phyloP scores from a whole-genome alignment of 768 basidiomycete genomes.

The Solioccasus polychromus region DNA sequence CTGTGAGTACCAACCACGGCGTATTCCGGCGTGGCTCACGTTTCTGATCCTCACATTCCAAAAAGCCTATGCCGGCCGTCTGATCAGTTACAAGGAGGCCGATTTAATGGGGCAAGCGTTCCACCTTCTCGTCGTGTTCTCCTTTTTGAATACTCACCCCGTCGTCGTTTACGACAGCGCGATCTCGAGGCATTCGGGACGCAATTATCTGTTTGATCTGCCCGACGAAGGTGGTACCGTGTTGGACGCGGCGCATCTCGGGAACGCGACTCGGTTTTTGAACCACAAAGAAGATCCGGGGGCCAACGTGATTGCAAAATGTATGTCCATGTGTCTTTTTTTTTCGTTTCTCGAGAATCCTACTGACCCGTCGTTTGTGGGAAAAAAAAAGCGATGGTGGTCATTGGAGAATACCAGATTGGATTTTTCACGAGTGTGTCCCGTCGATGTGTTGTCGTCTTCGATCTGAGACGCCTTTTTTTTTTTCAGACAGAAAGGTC shows the following conservation, averaged over 20 bases:
- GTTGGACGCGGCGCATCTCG: constrained; percentile 40
- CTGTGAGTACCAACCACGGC: constrained; percentile 25
- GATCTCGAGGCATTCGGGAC: constrained; percentile 7
- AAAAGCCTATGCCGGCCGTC: constrained; percentile 42
- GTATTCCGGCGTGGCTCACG: too few relatives aligned
- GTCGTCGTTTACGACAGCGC: constrained; percentile 9
- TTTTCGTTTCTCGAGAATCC: too few relatives aligned
- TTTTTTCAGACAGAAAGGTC: constrained; percentile 23
- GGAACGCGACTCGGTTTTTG: constrained; percentile 45
- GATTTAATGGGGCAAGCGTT: constrained; percentile 4
- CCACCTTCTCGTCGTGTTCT: background rate
- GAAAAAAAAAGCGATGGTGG: constrained; percentile 20
- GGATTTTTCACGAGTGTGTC: constrained; percentile 36
- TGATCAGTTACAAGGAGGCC: constrained; percentile 16
- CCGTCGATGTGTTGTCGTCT: background rate
- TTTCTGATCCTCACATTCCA: too few relatives aligned
- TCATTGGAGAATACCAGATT: constrained; percentile 37
- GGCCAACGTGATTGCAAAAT: constrained; percentile 20
- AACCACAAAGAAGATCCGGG: constrained; percentile 30
- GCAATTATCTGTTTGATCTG: constrained; percentile 38
- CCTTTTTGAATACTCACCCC: background rate
- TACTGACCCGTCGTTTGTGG: background rate
- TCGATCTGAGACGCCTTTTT: background rate
- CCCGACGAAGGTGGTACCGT: background rate
- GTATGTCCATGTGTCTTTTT: constrained; percentile 22